These are phyloP conservation scores for Cladophialophora immunda DNA, from an alignment of 2,329 filamentous ascomycete species.

Conservation along the genomic window DNA sequence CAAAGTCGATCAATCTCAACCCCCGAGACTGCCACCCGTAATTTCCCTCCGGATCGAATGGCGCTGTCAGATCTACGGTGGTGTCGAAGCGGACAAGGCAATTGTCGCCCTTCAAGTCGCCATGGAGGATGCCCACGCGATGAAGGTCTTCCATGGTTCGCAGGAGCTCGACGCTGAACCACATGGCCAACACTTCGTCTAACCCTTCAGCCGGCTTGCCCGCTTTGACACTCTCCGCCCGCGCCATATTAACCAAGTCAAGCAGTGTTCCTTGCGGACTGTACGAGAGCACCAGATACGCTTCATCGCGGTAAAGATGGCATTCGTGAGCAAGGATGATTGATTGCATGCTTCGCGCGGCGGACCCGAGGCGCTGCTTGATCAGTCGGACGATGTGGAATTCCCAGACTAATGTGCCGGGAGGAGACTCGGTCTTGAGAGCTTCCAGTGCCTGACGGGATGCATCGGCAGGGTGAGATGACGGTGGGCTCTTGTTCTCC, in stretches of 20 bases:
- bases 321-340: conserved; percentile 87
- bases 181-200: conserved; percentile 93
- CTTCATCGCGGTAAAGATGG: conserved; percentile 90
- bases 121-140: conserved; percentile 80
- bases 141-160: conserved; percentile 90
- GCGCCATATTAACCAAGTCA: conserved; percentile 90
- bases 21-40: conserved; percentile 84
- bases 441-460: conserved; percentile 77
- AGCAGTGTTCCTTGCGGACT: conserved; percentile 90
- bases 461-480: conserved; percentile 28
- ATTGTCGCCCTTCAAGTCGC: conserved; percentile 95
- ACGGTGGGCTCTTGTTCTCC: conserved; percentile 55
- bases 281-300: conserved; percentile 87
- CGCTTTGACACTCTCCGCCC: conserved; percentile 67
- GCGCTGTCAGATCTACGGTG: conserved; percentile 58
- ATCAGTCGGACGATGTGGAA: conserved; percentile 93
- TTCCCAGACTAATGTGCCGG: conserved; percentile 76
- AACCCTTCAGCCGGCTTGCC: conserved; percentile 61
- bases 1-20: conserved; percentile 90
- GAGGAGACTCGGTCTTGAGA: conserved; percentile 92
- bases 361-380: conserved; percentile 73
- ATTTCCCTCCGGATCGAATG: conserved; percentile 77
- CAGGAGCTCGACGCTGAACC: conserved; percentile 90
- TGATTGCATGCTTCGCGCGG: conserved; percentile 75
- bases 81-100: conserved; percentile 79